Evolutionary conservation across 768 basidiomycete genomes (phyloP).

Genomic region (Solioccasus polychromus): DNA sequence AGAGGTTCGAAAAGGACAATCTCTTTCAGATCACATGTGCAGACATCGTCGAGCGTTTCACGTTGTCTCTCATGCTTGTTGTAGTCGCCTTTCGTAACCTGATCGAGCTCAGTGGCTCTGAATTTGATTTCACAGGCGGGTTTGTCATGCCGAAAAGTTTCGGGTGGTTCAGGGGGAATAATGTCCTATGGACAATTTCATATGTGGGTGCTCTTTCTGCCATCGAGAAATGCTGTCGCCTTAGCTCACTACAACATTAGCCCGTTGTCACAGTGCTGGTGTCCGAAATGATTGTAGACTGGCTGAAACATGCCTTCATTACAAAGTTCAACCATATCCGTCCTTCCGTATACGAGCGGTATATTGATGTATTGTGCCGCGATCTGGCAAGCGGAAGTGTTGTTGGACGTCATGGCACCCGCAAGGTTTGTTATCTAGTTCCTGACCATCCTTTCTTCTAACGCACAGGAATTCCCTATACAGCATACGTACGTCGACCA

Average conservation of each 20-base stretch:
- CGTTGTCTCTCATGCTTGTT: slow-evolving; percentile 83
- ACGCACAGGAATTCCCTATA: slow-evolving; percentile 4
- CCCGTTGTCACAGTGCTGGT: slow-evolving; percentile 88
- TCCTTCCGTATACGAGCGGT: slow-evolving; percentile 91
- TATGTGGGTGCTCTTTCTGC: slow-evolving; percentile 56
- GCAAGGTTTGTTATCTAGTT: slow-evolving; percentile 62
- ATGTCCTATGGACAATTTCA: slow-evolving; percentile 82
- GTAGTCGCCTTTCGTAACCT: slow-evolving; percentile 93
- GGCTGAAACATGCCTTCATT: slow-evolving; percentile 99
- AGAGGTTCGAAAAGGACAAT: slow-evolving; percentile 98
- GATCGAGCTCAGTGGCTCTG: slow-evolving; percentile 89
- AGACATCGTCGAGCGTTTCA: slow-evolving; percentile 97
- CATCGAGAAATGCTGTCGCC: not conserved
- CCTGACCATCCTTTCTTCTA: not conserved
- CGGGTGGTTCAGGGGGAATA: slow-evolving; percentile 79
- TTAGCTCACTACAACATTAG: slow-evolving; percentile 37
- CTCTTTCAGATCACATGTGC: slow-evolving; percentile 98
- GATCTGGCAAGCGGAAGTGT: slow-evolving; percentile 83
- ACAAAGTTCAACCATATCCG: slow-evolving; percentile 99
- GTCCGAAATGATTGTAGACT: slow-evolving; percentile 94
- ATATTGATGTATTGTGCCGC: slow-evolving; percentile 91
- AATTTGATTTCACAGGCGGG: slow-evolving; percentile 72
- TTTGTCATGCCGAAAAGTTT: slow-evolving; percentile 79
- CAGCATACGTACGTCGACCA: slow-evolving; percentile 93
- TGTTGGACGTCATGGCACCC: slow-evolving; percentile 59